A percentile compares a stretch with the other conserved stretches of the same genome.
Evolutionary conservation across 2,329 filamentous ascomycete genomes (phyloP).

Genomic region (Colletotrichum sp.): DNA sequence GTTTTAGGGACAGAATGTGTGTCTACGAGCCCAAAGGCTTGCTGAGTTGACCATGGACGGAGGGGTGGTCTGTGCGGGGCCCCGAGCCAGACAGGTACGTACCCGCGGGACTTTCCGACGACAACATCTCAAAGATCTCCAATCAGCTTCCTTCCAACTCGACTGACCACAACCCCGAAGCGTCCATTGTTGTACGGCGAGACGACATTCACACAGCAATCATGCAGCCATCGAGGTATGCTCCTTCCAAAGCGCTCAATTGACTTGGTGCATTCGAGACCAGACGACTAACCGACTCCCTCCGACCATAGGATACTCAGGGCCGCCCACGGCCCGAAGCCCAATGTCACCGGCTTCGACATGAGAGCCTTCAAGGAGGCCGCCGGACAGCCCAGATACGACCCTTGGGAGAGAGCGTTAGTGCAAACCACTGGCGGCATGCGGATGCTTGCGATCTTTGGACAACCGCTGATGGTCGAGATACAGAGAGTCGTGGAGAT

Average conservation of each 20-base stretch:
- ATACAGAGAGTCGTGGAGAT: conserved; percentile 90
- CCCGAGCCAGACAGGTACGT: neutral
- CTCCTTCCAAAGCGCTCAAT: neutral
- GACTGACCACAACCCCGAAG: conserved; percentile 10
- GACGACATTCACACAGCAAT: conserved; percentile 24
- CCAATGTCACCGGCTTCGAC: conserved; percentile 93
- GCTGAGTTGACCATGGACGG: conserved; percentile 4
- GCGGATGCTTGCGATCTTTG: neutral
- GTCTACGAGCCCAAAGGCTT: conserved; percentile 15
- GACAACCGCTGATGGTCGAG: conserved; percentile 11
- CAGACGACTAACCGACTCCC: neutral
- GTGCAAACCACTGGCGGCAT: conserved; percentile 34
- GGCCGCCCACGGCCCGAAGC: conserved; percentile 52
- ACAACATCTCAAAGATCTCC: conserved; percentile 17
- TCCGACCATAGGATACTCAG: conserved; percentile 50
- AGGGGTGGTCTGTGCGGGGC: conserved; percentile 17
- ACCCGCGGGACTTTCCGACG: conserved; percentile 20
- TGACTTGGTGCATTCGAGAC: neutral
- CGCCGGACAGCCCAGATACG: conserved; percentile 66
- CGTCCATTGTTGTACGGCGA: conserved; percentile 14
- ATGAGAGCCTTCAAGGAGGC: conserved; percentile 79
- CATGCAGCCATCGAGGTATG: conserved; percentile 34
- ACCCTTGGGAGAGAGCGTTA: conserved; percentile 71
- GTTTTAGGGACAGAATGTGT: conserved; percentile 22
- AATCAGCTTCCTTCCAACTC: conserved; percentile 22